phyloP scores from a whole-genome alignment of 495 filamentous ascomycete species.

The Penicillium fimorum region DNA sequence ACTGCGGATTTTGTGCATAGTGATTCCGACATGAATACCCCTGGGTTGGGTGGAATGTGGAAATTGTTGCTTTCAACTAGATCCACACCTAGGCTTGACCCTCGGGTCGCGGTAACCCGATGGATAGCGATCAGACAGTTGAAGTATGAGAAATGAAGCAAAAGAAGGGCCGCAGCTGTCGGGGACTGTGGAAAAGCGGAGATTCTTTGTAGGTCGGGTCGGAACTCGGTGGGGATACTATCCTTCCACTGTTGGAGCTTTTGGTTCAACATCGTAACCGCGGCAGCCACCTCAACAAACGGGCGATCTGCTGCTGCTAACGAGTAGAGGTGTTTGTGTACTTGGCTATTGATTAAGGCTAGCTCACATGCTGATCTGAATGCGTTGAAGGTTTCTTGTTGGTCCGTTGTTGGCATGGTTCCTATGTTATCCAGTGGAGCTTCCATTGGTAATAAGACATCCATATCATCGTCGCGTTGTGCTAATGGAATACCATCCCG shows the following conservation, averaged over 20 bases:
- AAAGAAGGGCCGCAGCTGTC: background rate
- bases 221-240: background rate
- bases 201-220: background rate
- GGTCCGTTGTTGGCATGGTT: background rate
- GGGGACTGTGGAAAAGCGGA: background rate
- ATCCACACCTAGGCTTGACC: background rate
- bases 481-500: background rate
- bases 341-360: background rate
- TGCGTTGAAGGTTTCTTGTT: background rate
- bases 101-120: background rate
- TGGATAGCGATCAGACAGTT: background rate
- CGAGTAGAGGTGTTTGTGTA: background rate
- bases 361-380: background rate
- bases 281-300: background rate
- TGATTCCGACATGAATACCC: background rate
- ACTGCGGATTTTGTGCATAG: background rate
- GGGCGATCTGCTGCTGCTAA: background rate
- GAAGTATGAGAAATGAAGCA: background rate
- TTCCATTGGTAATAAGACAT: background rate
- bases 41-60: background rate
- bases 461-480: background rate
- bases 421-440: background rate
- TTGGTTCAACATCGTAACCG: background rate
- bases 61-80: background rate
- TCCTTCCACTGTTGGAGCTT: background rate